Percentiles rank a stretch among this genome's conserved stretches.
These are phyloP conservation scores for Rhizoctonia solani DNA, from an alignment of 1,284 basidiomycete genomes.

Conservation along the genomic window DNA sequence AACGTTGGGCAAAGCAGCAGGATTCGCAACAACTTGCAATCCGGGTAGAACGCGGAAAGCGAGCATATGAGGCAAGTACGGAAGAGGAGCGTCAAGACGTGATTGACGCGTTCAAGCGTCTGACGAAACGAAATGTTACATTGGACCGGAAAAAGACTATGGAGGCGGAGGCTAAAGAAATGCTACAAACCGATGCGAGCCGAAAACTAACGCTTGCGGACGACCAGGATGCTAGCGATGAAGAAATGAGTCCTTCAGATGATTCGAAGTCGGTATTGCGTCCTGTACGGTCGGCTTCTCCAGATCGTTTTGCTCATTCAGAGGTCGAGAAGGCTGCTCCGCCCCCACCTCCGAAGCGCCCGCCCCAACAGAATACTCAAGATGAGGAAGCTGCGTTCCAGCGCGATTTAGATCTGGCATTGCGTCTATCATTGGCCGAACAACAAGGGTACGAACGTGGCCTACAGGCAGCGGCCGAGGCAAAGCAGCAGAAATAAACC, in stretches of 20 bases:
- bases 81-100: slow-evolving; percentile 47
- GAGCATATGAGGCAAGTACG: slow-evolving; percentile 47
- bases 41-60: slow-evolving; percentile 49
- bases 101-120: slow-evolving; percentile 49
- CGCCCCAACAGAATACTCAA: slow-evolving; percentile 30
- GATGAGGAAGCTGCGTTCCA: slow-evolving; percentile 45
- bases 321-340: neutral
- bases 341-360: slow-evolving; percentile 22
- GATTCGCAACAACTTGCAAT: slow-evolving; percentile 47
- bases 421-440: slow-evolving; percentile 48
- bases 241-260: neutral
- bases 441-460: slow-evolving; percentile 43
- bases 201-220: slow-evolving; percentile 23
- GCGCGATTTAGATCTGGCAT: slow-evolving; percentile 48
- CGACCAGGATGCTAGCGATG: neutral
- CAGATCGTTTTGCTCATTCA: neutral
- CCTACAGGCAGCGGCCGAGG: neutral
- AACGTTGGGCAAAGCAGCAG: slow-evolving; percentile 43
- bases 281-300: neutral
- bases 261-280: neutral
- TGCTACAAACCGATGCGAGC: slow-evolving; percentile 13
- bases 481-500: no score
- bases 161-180: slow-evolving; percentile 20
- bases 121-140: slow-evolving; percentile 43
- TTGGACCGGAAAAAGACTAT: slow-evolving; percentile 45